Evolutionary conservation across 306 rosid species (phyloP).

Genomic region (Senna tora): DNA sequence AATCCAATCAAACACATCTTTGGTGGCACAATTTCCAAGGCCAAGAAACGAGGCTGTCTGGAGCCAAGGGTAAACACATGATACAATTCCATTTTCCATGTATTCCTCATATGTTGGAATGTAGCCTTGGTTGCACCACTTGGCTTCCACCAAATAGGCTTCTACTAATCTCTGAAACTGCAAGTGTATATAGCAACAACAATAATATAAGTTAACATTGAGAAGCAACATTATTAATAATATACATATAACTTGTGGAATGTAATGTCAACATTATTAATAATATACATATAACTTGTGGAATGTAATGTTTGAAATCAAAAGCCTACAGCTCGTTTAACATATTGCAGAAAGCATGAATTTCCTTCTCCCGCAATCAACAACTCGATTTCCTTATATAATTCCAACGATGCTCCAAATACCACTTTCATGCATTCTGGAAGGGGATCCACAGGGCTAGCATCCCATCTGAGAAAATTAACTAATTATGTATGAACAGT

Average conservation of each 20-base stretch:
- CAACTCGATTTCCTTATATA: no score
- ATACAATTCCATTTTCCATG: slow-evolving; percentile 16
- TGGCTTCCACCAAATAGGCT: slow-evolving; percentile 43
- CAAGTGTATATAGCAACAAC: background rate
- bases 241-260: no score
- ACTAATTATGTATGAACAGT: no score
- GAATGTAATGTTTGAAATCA: background rate
- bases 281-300: no score
- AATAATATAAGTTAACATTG: background rate
- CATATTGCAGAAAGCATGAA: no score
- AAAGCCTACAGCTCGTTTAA: background rate
- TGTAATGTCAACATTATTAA: background rate
- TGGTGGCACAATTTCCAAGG: background rate
- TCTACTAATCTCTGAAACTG: background rate
- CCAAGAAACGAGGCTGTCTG: background rate
- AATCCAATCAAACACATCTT: slow-evolving; percentile 43
- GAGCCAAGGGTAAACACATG: background rate
- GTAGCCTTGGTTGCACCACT: slow-evolving; percentile 40
- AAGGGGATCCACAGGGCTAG: no score
- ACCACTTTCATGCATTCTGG: no score
- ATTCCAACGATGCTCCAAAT: no score
- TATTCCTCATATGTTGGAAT: slow-evolving; percentile 49
- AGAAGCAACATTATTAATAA: no score
- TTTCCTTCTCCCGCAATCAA: no score
- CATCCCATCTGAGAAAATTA: no score